These are phyloP conservation scores for Neofusicoccum cordaticola DNA, from an alignment of 2,329 filamentous ascomycete species.

Conservation along the genomic window DNA sequence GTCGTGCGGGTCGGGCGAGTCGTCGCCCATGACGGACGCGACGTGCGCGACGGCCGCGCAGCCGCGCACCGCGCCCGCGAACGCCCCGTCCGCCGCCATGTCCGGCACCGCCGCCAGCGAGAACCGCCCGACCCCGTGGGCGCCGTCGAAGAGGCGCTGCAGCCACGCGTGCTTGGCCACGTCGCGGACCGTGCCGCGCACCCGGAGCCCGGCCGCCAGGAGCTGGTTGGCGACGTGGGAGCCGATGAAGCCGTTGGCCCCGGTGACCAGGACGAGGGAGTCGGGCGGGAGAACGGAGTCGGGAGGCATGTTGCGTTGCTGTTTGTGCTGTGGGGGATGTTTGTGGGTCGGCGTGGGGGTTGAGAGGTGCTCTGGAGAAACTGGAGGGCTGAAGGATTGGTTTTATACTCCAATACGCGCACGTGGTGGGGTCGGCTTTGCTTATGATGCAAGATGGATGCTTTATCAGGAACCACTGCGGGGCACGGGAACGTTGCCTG, in stretches of 20 bases:
- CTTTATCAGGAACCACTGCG: neutral
- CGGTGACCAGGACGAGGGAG: constrained; percentile 33
- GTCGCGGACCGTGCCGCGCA: constrained; percentile 34
- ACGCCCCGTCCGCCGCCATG: constrained; percentile 26
- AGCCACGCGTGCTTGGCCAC: constrained; percentile 30
- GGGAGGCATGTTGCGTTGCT: constrained; percentile 25
- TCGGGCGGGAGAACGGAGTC: neutral
- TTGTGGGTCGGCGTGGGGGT: neutral
- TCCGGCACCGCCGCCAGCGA: constrained; percentile 30
- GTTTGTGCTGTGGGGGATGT: neutral
- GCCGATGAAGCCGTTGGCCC: constrained; percentile 36
- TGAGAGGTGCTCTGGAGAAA: too few species aligned
- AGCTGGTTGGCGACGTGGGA: constrained; percentile 32
- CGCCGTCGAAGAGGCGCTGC: constrained; percentile 26
- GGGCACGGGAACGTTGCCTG: neutral
- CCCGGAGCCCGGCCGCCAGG: constrained; percentile 31
- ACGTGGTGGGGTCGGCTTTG: neutral
- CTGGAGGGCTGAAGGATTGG: too few species aligned
- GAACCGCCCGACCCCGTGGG: constrained; percentile 25
- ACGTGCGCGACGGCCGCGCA: constrained; percentile 46
- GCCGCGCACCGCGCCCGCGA: constrained; percentile 30
- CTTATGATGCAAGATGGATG: too few species aligned
- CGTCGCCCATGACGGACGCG: constrained; percentile 40
- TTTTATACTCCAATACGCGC: too few species aligned
- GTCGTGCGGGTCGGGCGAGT: constrained; percentile 35